phyloP scores from a whole-genome alignment of 2,329 filamentous ascomycete species.

The Clarireedia monteithiana region DNA sequence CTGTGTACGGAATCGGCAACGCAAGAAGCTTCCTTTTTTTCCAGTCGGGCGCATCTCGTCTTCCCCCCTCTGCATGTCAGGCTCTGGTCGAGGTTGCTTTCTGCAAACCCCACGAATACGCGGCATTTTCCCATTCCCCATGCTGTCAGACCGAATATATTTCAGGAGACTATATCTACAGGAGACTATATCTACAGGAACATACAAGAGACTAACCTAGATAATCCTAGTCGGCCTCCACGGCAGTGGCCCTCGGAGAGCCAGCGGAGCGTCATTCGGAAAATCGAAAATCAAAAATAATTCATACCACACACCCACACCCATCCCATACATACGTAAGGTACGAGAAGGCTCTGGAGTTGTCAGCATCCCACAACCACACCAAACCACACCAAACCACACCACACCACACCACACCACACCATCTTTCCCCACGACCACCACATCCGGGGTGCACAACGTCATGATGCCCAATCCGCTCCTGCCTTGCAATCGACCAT shows the following conservation, averaged over 20 bases:
- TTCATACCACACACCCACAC: no score
- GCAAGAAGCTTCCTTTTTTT: not conserved
- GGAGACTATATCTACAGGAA: no score
- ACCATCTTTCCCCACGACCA: not conserved
- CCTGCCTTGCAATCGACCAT: not conserved
- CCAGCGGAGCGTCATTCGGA: no score
- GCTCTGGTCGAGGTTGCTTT: not conserved
- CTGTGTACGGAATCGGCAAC: not conserved
- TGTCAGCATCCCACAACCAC: not conserved
- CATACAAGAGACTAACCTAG: no score
- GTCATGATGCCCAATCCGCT: constrained; percentile 4
- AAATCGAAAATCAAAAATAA: no score
- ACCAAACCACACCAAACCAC: not conserved
- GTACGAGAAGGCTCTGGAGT: constrained; percentile 3
- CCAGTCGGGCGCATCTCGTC: not conserved
- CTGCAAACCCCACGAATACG: constrained; percentile 6
- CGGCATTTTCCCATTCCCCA: not conserved
- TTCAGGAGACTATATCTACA: no score
- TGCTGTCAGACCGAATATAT: constrained; percentile 2
- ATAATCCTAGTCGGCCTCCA: no score
- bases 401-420: not conserved
- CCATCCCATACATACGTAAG: not conserved
- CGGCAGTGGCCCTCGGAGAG: no score
- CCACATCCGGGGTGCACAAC: not conserved
- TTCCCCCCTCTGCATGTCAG: not conserved